Percentiles rank a stretch among this genome's conserved stretches.
Conservation (phyloP, 345 rosid species). For the Clausena lansium region DNA sequence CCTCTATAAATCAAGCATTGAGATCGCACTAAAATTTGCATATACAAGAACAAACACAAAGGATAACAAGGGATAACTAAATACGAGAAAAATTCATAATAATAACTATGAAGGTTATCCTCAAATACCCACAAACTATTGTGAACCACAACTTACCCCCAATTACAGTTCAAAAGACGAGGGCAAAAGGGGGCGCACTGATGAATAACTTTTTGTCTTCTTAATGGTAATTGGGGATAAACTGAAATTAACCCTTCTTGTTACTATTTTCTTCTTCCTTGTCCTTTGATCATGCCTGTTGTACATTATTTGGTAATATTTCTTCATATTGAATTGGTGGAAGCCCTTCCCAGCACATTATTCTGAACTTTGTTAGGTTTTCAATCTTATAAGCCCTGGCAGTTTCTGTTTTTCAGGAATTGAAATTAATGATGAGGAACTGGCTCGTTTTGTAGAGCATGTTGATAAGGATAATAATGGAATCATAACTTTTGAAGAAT, state of each 20-base stretch:
- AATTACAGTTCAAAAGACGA: no score
- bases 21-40: neutral
- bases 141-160: no score
- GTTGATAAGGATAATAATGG: slow-evolving; percentile 97
- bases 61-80: slow-evolving; percentile 1
- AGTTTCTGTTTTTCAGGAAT: slow-evolving; percentile 59
- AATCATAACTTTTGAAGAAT: slow-evolving; percentile 91
- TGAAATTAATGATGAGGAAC: slow-evolving; percentile 85
- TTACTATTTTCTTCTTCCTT: slow-evolving; percentile 7
- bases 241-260: neutral
- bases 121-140: no score
- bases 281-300: neutral
- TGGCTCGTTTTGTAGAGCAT: slow-evolving; percentile 87
- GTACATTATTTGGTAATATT: neutral
- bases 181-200: no score
- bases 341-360: neutral
- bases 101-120: neutral
- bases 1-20: neutral
- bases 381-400: slow-evolving; percentile 42
- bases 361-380: neutral
- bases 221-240: no score
- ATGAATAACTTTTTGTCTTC: no score
- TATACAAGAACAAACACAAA: neutral
- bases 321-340: slow-evolving; percentile 15
- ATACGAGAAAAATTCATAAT: neutral